Conservation (phyloP, 192 early-diverging fungal species). For the Backusella psychrophila region DNA sequence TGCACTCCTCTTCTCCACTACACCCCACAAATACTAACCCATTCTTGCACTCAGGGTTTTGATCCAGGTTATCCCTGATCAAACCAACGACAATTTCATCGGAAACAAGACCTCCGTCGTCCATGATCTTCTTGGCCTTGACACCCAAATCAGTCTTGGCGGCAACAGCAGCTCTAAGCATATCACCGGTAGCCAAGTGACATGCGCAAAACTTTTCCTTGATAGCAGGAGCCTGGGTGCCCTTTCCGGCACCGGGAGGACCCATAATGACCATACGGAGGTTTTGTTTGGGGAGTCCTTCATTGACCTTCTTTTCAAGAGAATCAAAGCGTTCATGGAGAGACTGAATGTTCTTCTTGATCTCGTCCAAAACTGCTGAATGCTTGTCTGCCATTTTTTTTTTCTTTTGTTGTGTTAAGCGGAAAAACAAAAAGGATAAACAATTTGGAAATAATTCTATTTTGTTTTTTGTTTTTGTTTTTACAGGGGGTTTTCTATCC, state of each 20-base stretch:
- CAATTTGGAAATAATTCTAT: neutral
- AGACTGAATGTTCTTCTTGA: conserved; percentile 41
- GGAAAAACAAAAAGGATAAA: neutral
- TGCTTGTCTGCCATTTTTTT: conserved; percentile 35
- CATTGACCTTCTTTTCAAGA: conserved; percentile 37
- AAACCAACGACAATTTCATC: conserved; percentile 98
- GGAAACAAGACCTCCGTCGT: conserved; percentile 91
- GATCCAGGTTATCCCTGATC: conserved; percentile 94
- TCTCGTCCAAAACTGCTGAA: conserved; percentile 39
- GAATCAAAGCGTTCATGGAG: conserved; percentile 37
- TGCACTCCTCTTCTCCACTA: neutral
- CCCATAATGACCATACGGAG: conserved; percentile 87
- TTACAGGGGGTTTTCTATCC: neutral
- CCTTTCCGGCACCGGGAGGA: conserved; percentile 85
- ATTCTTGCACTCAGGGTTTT: conserved; percentile 92
- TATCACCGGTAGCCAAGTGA: conserved; percentile 98
- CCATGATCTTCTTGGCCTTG: conserved; percentile 99
- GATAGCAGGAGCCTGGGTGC: conserved; percentile 87
- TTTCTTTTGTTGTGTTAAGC: neutral
- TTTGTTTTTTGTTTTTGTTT: neutral
- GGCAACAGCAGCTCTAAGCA: conserved; percentile 94
- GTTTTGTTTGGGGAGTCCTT: conserved; percentile 25
- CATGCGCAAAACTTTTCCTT: conserved; percentile 94
- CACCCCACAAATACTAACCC: conserved; percentile 50
- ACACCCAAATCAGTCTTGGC: conserved; percentile 89